phyloP scores from a whole-genome alignment of 148 eudicot species.

The Limonium bicolor region DNA sequence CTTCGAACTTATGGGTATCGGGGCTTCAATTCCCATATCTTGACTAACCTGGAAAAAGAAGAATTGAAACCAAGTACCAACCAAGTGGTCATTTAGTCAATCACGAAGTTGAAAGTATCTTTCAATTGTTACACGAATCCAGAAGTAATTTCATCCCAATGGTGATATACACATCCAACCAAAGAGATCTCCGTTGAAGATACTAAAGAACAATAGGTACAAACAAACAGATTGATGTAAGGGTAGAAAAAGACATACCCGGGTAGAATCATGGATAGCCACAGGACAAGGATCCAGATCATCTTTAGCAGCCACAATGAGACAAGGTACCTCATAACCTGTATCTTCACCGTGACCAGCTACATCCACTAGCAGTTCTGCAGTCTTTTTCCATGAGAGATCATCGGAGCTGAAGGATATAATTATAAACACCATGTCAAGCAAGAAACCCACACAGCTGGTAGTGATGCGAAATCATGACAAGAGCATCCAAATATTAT shows the following conservation, averaged over 20 bases:
- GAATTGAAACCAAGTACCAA: background rate
- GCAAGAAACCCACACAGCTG: no score
- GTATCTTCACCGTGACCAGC: constrained; percentile 80
- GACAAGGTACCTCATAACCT: constrained; percentile 85
- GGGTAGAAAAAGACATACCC: constrained; percentile 26
- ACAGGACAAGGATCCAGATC: constrained; percentile 54
- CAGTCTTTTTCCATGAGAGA: constrained; percentile 57
- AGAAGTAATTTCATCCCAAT: no score
- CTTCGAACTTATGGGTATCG: constrained; percentile 69
- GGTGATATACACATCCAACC: no score
- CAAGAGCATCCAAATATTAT: no score
- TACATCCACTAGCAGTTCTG: constrained; percentile 76
- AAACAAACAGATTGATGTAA: background rate
- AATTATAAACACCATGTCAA: no score
- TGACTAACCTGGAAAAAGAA: constrained; percentile 55
- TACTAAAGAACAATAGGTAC: background rate
- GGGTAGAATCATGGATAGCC: constrained; percentile 68
- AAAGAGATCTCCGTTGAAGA: no score
- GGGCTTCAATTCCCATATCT: constrained; percentile 92
- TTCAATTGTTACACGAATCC: no score
- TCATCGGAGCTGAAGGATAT: constrained; percentile 63
- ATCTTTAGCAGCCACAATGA: constrained; percentile 76
- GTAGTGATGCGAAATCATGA: no score
- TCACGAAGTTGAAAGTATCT: background rate
- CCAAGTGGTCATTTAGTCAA: no score